These are phyloP conservation scores for Leccinellum rugosiceps DNA, from an alignment of 768 basidiomycete genomes.

Conservation along the genomic window DNA sequence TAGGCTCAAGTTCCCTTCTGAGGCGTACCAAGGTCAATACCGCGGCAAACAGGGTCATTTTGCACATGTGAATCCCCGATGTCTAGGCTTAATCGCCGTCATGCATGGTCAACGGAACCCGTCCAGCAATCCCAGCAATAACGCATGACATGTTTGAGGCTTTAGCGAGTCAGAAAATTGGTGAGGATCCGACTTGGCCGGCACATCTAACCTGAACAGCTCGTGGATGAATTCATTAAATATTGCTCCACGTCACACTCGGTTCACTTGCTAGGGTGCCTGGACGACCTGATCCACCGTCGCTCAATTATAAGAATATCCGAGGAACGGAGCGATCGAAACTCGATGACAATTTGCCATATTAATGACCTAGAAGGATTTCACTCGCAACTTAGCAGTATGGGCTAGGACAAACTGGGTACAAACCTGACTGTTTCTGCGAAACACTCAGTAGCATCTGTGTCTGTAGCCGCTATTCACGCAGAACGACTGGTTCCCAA, in stretches of 20 bases:
- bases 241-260: background rate
- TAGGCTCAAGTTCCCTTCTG: constrained; percentile 4
- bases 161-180: constrained; percentile 1
- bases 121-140: constrained; percentile 2
- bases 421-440: constrained; percentile 13
- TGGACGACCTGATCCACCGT: constrained; percentile 21
- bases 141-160: constrained; percentile 12
- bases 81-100: constrained; percentile 21
- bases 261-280: constrained; percentile 3
- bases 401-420: background rate
- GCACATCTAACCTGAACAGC: background rate
- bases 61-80: constrained; percentile 26
- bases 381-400: constrained; percentile 8
- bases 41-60: constrained; percentile 11
- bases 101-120: constrained; percentile 4
- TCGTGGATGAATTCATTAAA: background rate
- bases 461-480: constrained; percentile 4
- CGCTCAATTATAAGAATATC: background rate
- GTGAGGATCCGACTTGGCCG: constrained; percentile 10
- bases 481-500: constrained; percentile 5
- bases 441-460: background rate
- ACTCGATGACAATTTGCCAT: background rate
- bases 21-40: constrained; percentile 8
- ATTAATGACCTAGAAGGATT: background rate
- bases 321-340: constrained; percentile 2